A percentile compares a stretch with the other conserved stretches of the same genome.
These are phyloP conservation scores for Yarrowia osloensis DNA, from an alignment of 805 yeast species.

Conservation along the genomic window DNA sequence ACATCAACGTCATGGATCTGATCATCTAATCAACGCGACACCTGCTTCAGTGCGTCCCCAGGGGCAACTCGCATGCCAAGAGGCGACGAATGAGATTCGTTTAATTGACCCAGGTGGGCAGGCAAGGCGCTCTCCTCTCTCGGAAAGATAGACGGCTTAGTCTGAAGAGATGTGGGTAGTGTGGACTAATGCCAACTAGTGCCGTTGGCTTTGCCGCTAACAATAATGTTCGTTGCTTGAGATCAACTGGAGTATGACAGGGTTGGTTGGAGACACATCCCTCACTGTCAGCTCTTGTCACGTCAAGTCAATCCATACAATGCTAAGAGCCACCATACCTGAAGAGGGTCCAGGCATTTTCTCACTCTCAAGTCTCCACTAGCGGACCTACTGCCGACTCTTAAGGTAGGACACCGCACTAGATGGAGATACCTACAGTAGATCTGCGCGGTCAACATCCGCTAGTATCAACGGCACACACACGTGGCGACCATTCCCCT, in stretches of 20 bases:
- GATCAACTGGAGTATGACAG: too few species aligned
- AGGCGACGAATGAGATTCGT: not conserved
- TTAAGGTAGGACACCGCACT: not conserved
- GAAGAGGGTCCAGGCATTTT: too few species aligned
- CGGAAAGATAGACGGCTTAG: not conserved
- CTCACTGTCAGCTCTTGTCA: too few species aligned
- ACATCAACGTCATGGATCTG: too few species aligned
- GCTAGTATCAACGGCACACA: not conserved
- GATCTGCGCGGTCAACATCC: not conserved
- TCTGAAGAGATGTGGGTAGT: not conserved
- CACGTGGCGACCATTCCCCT: not conserved
- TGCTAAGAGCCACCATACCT: too few species aligned
- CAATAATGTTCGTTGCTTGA: too few species aligned
- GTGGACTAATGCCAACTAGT: not conserved
- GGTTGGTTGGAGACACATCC: too few species aligned
- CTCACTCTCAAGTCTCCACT: too few species aligned
- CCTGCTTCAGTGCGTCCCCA: not conserved
- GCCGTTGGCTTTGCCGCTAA: too few species aligned
- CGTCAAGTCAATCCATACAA: too few species aligned
- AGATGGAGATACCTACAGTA: not conserved
- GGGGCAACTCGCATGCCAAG: not conserved
- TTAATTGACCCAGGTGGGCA: not conserved
- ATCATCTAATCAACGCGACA: too few species aligned
- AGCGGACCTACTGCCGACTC: too few species aligned
- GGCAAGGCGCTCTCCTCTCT: not conserved